Evolutionary conservation across 305 asterid species (phyloP).

Genomic region (Galium porrigens): DNA sequence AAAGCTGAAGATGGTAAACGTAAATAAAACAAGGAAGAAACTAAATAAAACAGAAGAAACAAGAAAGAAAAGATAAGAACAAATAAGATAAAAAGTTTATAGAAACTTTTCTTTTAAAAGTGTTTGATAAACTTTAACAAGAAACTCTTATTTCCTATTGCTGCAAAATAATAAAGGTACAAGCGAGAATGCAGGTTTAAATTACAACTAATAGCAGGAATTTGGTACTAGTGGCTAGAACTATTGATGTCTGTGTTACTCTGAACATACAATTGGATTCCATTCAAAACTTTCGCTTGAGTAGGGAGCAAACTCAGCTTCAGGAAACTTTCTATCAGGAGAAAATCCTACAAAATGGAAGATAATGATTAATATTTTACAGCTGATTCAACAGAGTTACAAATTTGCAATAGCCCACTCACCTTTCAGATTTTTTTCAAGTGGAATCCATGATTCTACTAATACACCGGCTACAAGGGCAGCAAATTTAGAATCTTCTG

Average conservation of each 20-base stretch:
- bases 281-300: slow-evolving; percentile 49
- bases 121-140: neutral
- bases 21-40: neutral
- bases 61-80: neutral
- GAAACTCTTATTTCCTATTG: neutral
- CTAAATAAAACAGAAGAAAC: neutral
- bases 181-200: neutral
- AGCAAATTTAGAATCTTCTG: slow-evolving; percentile 47
- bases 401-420: slow-evolving; percentile 15
- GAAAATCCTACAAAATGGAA: slow-evolving; percentile 54
- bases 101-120: neutral
- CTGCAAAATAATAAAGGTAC: neutral
- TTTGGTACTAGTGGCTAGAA: no score
- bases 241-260: slow-evolving; percentile 8
- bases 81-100: neutral
- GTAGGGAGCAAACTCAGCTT: slow-evolving; percentile 79
- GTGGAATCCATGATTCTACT: slow-evolving; percentile 54
- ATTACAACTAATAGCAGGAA: neutral
- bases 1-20: neutral
- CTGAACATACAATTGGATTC: slow-evolving; percentile 73
- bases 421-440: slow-evolving; percentile 43
- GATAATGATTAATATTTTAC: slow-evolving; percentile 4
- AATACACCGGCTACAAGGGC: slow-evolving; percentile 68
- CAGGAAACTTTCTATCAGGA: slow-evolving; percentile 87
- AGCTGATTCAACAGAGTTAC: neutral